These are phyloP conservation scores for Chrysanthemum makinoi DNA, from an alignment of 129 eudicot species.

Conservation along the genomic window DNA sequence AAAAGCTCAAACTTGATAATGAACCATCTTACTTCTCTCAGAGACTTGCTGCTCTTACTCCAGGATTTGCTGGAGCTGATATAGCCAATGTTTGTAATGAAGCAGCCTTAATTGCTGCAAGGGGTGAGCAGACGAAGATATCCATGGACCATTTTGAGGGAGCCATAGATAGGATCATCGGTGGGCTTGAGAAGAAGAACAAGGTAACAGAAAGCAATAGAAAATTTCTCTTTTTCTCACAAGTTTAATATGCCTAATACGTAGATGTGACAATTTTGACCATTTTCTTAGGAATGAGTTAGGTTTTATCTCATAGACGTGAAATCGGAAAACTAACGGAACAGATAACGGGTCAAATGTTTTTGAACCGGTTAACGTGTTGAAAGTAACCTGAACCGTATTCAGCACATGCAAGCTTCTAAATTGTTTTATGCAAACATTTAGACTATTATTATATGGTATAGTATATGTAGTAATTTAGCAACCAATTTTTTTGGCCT, in stretches of 20 bases:
- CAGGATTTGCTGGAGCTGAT: constrained; percentile 98
- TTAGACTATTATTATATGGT: background rate
- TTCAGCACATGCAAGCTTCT: background rate
- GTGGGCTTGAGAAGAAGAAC: constrained; percentile 89
- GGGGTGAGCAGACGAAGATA: constrained; percentile 53
- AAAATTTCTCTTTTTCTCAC: background rate
- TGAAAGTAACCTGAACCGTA: background rate
- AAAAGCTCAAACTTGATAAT: constrained; percentile 74
- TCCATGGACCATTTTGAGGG: constrained; percentile 82
- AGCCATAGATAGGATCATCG: constrained; percentile 88
- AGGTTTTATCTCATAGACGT: background rate
- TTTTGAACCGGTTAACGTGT: background rate
- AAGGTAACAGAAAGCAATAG: constrained; percentile 40
- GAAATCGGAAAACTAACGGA: too few species aligned
- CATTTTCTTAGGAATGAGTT: background rate
- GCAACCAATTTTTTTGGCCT: too few species aligned
- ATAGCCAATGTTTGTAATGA: constrained; percentile 89
- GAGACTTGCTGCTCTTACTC: constrained; percentile 89
- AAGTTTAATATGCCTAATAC: background rate
- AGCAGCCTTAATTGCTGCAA: constrained; percentile 92
- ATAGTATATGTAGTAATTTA: background rate
- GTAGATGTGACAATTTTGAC: background rate
- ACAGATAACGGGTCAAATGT: background rate
- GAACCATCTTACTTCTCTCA: constrained; percentile 85
- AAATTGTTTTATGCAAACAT: background rate